phyloP scores from a whole-genome alignment of 495 filamentous ascomycete genomes.

The Hypoxylon intermedium region DNA sequence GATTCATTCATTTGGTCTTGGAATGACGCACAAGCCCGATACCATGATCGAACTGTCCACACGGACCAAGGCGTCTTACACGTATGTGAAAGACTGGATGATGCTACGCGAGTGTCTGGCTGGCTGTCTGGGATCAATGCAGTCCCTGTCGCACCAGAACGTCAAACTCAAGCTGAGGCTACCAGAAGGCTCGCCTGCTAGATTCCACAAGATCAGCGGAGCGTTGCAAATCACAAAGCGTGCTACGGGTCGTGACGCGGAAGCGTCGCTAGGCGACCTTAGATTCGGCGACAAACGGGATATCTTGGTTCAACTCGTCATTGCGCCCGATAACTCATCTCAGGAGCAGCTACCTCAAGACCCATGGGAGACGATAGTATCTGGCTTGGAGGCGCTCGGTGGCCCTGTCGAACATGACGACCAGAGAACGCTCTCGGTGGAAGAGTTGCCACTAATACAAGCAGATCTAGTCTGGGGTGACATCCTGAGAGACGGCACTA shows the following conservation, averaged over 20 bases:
- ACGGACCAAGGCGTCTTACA: constrained; percentile 94
- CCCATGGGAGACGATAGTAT: constrained; percentile 96
- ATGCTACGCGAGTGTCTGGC: constrained; percentile 98
- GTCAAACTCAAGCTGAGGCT: constrained; percentile 94
- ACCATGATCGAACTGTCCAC: constrained; percentile 98
- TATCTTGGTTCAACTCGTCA: constrained; percentile 93
- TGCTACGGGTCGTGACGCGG: constrained; percentile 94
- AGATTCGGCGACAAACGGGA: constrained; percentile 98
- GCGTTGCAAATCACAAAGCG: constrained; percentile 97
- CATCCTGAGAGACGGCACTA: constrained; percentile 86
- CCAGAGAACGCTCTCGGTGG: constrained; percentile 80
- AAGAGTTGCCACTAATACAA: constrained; percentile 95
- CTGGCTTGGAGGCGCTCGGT: constrained; percentile 93
- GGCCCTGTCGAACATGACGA: constrained; percentile 89
- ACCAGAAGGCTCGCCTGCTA: constrained; percentile 95
- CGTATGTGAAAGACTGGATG: constrained; percentile 99
- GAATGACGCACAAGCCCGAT: constrained; percentile 96
- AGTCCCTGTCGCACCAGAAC: constrained; percentile 97
- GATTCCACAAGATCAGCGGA: constrained; percentile 98
- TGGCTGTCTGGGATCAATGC: constrained; percentile 91
- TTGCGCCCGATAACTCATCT: constrained; percentile 84
- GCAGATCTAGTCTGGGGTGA: constrained; percentile 95
- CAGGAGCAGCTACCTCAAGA: constrained; percentile 90
- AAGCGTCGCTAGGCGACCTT: constrained; percentile 90
- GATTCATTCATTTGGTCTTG: constrained; percentile 96